Evolutionary conservation across 2,329 filamentous ascomycete genomes (phyloP), one percentile per base, ranked within the genome.

Genomic region (Alternaria rosae): DNA sequence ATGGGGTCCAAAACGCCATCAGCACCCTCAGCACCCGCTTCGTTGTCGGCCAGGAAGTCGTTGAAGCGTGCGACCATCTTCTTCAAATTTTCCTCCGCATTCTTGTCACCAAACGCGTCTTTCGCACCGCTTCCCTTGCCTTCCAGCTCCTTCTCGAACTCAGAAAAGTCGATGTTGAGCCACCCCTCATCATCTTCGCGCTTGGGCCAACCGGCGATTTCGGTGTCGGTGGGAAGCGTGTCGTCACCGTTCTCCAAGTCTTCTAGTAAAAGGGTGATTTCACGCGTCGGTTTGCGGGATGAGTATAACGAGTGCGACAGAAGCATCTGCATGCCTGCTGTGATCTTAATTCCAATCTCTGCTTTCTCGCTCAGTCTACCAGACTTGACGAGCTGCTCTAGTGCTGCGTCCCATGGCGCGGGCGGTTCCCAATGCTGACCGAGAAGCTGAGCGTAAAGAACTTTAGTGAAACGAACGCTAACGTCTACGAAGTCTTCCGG

Each of bases 41-140:
- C 86, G 11, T 96, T 91, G 70, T 98, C 92, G 58, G 96, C 92
- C 47, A 99, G 80, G 70, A 99, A 98, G 12, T 91, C 85, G 74
- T 97, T 93, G 73, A 99, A 98, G n/a, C 93, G 88, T 48, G 92
- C 91, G 0, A 99, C 95, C 76, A 98, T 97, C 74, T 94, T 94
- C 56, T 91, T 89, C 21, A 99, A 83, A 75, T 97, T 91, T 5
- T 89, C 88, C 72, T 94, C 89, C 0, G 89, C 87, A 23, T 83
- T 84, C 5, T 86, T 82, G 74, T 93, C 89, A 2, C 90, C 91
- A 73, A 92, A 84, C 0, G 78, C 80, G 5, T 67, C 63, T 4
- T 64, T 62, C 28, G 28, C 59, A 4, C 43, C 67, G 11, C 72
- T 73, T 7, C 72, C 75, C 53, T 77, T 78, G 64, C 87, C 87